Base-by-base conservation (phyloP, 106 monocot species). In the Platanthera guangdongensis region DNA sequence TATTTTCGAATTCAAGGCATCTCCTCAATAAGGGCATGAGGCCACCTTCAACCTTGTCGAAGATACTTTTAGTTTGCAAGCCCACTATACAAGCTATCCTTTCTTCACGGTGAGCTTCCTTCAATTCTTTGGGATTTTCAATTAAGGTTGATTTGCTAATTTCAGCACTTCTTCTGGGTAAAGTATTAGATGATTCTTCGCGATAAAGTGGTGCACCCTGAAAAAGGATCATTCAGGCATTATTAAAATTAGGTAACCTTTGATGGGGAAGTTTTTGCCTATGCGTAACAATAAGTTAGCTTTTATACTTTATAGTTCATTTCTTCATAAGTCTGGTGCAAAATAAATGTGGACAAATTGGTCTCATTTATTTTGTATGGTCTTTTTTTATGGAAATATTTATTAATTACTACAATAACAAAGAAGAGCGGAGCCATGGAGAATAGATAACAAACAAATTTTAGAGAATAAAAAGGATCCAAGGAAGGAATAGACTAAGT, bases 41-140 rank as follows among this genome's bases (percentile, higher is more conserved):
- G 50, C 90, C 99, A 81, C 77, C 88, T 81, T 94, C 82, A 74
- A 94, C 77, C 79, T 80, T 75, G 51, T 90, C 75, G 47, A 90
- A 87, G 15, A 73, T 69, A 59, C 85, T 81, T 86, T 75, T 81
- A 60, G 32, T 79, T 80, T 99, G 99, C 63, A 70, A 77, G 55
- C 51, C 50, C 65, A 87, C 60, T 71, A 91, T 82, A 47, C 48
- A 64, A 74, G 81, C 81, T 60, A 84, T 18, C 68, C 71, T 78
- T 72, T 84, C 78, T 74, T 83, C 67, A 73, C 76, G 72, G 55
- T 73, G n/a, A 52, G 63, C 70, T 68, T 74, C 53, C 15, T 6
- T 54, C 76, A 68, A 21, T 75, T 57, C 32, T 73, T 14, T 59
- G 48, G 70, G 75, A 80, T 51, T 71, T 22, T 45, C 28, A 55